phyloP scores from a whole-genome alignment of 306 rosid species.

The Purshia tridentata region DNA sequence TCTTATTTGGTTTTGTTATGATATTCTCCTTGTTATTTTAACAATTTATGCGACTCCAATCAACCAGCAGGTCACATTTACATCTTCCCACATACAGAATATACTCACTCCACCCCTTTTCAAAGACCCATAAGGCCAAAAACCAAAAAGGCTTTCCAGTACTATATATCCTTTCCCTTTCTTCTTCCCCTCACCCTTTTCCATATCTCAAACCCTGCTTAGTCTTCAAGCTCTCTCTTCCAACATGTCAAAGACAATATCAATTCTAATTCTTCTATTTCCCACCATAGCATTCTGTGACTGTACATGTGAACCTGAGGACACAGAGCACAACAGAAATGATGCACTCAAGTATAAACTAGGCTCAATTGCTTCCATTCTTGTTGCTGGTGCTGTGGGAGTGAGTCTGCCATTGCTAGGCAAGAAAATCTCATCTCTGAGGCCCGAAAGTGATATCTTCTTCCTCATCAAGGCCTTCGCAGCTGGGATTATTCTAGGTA shows the following conservation, averaged over 20 bases:
- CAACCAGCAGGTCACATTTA: slow-evolving; percentile 2
- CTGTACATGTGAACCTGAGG: slow-evolving; percentile 34
- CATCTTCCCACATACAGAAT: background rate
- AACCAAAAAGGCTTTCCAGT: background rate
- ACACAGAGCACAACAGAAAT: slow-evolving; percentile 9
- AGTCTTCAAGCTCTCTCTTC: slow-evolving; percentile 17
- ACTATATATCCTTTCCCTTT: background rate
- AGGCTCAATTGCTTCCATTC: slow-evolving; percentile 59
- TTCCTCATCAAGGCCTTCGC: slow-evolving; percentile 75
- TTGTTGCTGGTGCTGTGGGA: slow-evolving; percentile 63
- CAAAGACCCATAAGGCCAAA: background rate
- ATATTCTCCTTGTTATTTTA: background rate
- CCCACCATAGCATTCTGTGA: slow-evolving; percentile 32
- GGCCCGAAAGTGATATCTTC: slow-evolving; percentile 52
- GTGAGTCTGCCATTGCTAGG: slow-evolving; percentile 59
- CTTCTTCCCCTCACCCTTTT: background rate
- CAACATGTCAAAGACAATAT: slow-evolving; percentile 28
- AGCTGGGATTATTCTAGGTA: slow-evolving; percentile 66
- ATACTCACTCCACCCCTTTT: background rate
- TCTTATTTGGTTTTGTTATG: background rate
- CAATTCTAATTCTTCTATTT: slow-evolving; percentile 14
- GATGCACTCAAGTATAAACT: slow-evolving; percentile 48
- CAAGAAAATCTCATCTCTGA: slow-evolving; percentile 47
- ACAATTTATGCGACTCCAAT: background rate
- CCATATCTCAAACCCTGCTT: background rate